Percentiles rank a stretch among this genome's conserved stretches.
phyloP scores from a whole-genome alignment of 257 asterid species.

The Solanum clarkiae region DNA sequence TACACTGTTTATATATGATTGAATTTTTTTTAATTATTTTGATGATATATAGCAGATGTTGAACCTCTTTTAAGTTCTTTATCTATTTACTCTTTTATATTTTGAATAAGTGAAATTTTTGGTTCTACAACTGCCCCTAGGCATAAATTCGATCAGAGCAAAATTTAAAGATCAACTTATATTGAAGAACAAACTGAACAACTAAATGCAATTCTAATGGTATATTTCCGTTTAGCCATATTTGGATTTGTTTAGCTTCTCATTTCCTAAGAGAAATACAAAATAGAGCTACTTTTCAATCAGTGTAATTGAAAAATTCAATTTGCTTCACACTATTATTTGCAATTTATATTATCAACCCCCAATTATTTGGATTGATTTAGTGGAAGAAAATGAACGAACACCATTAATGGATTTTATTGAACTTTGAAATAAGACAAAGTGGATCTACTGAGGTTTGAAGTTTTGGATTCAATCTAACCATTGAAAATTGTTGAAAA shows the following conservation, averaged over 20 bases:
- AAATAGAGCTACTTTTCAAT: background rate
- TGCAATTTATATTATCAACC: background rate
- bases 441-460: background rate
- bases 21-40: too few species aligned
- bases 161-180: background rate
- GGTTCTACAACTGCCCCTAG: accelerated
- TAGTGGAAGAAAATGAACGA: background rate
- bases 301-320: background rate
- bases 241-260: background rate
- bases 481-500: background rate
- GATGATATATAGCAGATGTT: too few species aligned
- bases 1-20: too few species aligned
- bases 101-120: background rate
- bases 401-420: background rate
- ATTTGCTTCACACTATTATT: too few species aligned
- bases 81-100: too few species aligned
- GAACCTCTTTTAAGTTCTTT: too few species aligned
- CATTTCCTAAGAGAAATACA: background rate
- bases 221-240: background rate
- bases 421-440: background rate
- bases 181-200: background rate
- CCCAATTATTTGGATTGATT: background rate
- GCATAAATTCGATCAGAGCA: background rate
- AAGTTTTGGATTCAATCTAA: background rate
- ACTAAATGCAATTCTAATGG: background rate